A percentile compares a stretch with the other conserved stretches of the same genome.
phyloP scores from a whole-genome alignment of 805 yeast species.

The Wickerhamiella slavikovae region DNA sequence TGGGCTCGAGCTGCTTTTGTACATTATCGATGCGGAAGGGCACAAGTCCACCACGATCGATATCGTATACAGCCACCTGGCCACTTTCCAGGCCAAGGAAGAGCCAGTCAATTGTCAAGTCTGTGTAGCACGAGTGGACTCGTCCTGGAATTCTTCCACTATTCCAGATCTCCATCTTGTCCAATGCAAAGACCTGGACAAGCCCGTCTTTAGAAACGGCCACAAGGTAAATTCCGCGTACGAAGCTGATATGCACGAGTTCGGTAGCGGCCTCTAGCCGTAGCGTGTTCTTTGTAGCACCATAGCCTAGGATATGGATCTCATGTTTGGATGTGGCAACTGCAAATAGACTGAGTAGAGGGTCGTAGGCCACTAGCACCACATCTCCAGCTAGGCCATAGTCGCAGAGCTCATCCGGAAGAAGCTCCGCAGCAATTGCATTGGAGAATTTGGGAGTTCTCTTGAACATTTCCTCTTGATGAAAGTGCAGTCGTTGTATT shows the following conservation, averaged over 20 bases:
- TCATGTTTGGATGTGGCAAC: constrained; percentile 51
- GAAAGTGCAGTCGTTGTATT: too few species aligned
- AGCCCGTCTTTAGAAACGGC: constrained; percentile 43
- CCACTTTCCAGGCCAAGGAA: constrained; percentile 69
- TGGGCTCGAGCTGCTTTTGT: constrained; percentile 42
- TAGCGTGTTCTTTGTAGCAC: constrained; percentile 52
- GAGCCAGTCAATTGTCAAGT: constrained; percentile 79
- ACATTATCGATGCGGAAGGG: constrained; percentile 43
- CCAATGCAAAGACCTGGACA: constrained; percentile 50
- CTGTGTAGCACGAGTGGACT: constrained; percentile 51
- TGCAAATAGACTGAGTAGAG: constrained; percentile 72
- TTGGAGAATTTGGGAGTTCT: constrained; percentile 9
- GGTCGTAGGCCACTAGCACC: constrained; percentile 58
- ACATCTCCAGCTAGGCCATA: constrained; percentile 50
- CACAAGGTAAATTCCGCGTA: constrained; percentile 65
- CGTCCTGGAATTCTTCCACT: constrained; percentile 42
- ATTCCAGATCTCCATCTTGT: constrained; percentile 37
- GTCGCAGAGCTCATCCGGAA: constrained; percentile 16
- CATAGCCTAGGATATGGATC: constrained; percentile 67
- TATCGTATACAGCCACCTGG: constrained; percentile 46
- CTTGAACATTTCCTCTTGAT: constrained; percentile 1
- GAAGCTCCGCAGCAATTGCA: constrained; percentile 12
- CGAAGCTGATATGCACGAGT: constrained; percentile 38
- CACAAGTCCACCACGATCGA: constrained; percentile 54
- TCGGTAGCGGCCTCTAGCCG: constrained; percentile 26